Evolutionary conservation across 257 asterid species (phyloP).

Genomic region (Echites panduratus): DNA sequence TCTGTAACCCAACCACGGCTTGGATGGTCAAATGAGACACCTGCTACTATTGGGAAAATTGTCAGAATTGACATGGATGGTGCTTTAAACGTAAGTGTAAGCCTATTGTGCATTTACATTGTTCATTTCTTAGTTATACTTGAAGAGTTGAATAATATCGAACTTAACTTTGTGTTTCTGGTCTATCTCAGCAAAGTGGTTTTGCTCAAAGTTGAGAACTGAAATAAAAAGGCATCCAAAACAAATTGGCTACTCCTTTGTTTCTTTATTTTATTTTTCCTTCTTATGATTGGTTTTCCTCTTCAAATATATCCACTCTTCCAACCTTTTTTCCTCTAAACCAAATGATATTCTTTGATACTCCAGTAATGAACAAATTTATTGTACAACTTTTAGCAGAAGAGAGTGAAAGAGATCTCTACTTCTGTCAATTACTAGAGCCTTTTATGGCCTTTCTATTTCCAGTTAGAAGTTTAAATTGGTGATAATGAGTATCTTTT

Average conservation of each 20-base stretch:
- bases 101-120: constrained; percentile 23
- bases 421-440: background rate
- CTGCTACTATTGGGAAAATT: constrained; percentile 85
- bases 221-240: background rate
- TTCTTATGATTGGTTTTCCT: background rate
- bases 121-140: constrained; percentile 5
- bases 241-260: background rate
- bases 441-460: background rate
- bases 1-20: constrained; percentile 87
- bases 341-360: background rate
- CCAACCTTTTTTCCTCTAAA: background rate
- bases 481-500: constrained; percentile 6
- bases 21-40: constrained; percentile 96
- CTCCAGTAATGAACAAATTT: background rate
- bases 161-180: background rate
- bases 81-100: constrained; percentile 70
- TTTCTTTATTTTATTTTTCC: background rate
- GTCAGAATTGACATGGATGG: constrained; percentile 93
- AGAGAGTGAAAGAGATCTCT: background rate
- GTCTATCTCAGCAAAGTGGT: background rate
- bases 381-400: constrained; percentile 1
- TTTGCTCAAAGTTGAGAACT: background rate
- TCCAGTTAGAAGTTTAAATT: background rate
- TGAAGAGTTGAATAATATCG: background rate
- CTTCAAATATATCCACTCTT: background rate